Evolutionary conservation across 352 stramenopile species (phyloP), one percentile per base, ranked within the genome.

Genomic region (Thraustochytrium striatum): DNA sequence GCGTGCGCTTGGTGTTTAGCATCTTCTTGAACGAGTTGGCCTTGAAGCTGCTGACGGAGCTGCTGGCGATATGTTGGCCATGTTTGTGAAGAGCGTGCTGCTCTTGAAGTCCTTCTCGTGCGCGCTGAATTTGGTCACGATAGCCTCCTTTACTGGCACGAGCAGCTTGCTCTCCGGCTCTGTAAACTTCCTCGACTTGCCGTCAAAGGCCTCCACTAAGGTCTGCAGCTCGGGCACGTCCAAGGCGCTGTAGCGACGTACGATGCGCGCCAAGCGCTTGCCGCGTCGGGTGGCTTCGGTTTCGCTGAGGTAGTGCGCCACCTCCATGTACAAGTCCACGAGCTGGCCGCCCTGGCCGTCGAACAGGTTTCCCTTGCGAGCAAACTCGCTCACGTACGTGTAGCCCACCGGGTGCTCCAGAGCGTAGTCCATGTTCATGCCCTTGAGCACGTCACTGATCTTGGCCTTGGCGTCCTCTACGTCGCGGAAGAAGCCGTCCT

Each of bases 361-460:
- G 38, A 80, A 73, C 8, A 47, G 16, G 19, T 7, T 21, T 30
- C 53, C 33, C 5, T 36, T 61, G 16, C 79, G 28, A 30, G 28
- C 33, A 28, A 55, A 80, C 13, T 9, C 8, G n/a, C 38, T 57
- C 33, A 72, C 21, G 32, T 61, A 80, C 11, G 79, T 35, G 30
- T 61, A 35, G 11, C 70, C 70, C 57, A 80, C 36, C 33, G 70
- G 70, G 28, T 69, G 39, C n/a, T 25, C 30, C 1, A 81, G 13
- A 19, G 79, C 52, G 41, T 50, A 72, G 16, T 52, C 53, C 32
- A 80, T 75, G 57, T 73, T 38, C 55, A 80, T 80, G 11, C 38
- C 58, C 58, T 80, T 38, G 33, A 72, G 1, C 8, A 69, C 28
- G 19, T 81, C 53, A 3, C 0, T 28, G 8, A 39, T 11, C 58